Evolutionary conservation across 2,329 filamentous ascomycete species (phyloP), one percentile per base, ranked within the genome.

Genomic region (Talaromyces sp.): DNA sequence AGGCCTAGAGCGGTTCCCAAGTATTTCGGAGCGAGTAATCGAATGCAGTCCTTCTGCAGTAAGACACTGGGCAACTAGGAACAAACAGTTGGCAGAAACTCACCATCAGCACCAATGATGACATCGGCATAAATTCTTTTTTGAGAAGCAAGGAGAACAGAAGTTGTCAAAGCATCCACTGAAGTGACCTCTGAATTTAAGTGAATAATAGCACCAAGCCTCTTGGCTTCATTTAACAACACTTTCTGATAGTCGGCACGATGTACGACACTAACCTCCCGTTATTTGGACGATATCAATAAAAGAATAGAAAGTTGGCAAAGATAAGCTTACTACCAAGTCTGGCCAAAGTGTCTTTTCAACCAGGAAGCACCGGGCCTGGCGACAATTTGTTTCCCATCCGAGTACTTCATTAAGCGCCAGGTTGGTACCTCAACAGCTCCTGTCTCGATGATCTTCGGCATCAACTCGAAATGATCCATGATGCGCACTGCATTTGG

Each of bases 181-280:
- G 27, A 36, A 29, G 15, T 31, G 17, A 65, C 64, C n/a, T 34
- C 15, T n/a, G 58, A 25, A 22, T 29, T 49, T 11, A 65, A 40
- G 36, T 49, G 31, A 34, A 65, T 43, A 19, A 34, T n/a, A 25
- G 54, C 64, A 10, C 64, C 64, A n/a, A 65, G 64, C 47, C 58
- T 49, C 25, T 22, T 38, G 25, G 58, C 58, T 54, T 61, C 60
- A 47, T 34, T 47, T 40, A 53, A 17, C n/a, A 63, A 34, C 8
- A 63, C 36, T 36, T 22, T 38, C n/a, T 83, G 79, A 34, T 83
- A 79, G 68, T 84, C 81, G 36, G 81, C 81, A 25, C 83, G 79
- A 71, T 84, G 82, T 27, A 63, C 36, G n/a, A 59, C 56, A 31
- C 56, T 59, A 29, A 43, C 17, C 17, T 10, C 40, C 40, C 5